A percentile compares a stretch with the other conserved stretches of the same genome.
Evolutionary conservation across 139 green algal species (phyloP).

Genomic region (Prasinococcaceae sp.): DNA sequence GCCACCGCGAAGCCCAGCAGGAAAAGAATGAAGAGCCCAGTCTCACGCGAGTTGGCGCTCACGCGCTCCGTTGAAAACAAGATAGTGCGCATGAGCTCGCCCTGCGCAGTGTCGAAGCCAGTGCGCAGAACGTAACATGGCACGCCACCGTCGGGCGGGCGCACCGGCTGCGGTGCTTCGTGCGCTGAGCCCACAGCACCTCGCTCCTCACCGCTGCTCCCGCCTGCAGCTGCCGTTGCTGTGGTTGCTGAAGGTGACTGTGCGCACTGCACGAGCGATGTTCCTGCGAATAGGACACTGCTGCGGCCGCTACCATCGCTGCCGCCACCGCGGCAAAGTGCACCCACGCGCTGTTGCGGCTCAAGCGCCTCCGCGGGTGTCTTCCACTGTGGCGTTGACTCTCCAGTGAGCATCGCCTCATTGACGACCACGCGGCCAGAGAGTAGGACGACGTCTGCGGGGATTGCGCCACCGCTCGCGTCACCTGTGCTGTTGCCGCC

Average conservation of each 20-base stretch:
- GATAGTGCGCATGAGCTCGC: slow-evolving; percentile 94
- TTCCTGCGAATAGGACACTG: slow-evolving; percentile 85
- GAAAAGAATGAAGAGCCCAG: slow-evolving; percentile 92
- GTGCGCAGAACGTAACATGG: slow-evolving; percentile 83
- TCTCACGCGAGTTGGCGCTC: slow-evolving; percentile 85
- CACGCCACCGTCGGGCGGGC: slow-evolving; percentile 79
- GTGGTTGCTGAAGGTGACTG: no score
- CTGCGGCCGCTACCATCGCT: no score
- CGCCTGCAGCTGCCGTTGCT: no score
- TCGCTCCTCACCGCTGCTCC: neutral
- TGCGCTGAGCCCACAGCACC: neutral
- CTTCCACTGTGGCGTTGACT: slow-evolving; percentile 39
- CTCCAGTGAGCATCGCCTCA: slow-evolving; percentile 87
- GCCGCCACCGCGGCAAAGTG: no score
- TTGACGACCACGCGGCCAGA: slow-evolving; percentile 82
- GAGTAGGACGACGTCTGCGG: slow-evolving; percentile 79
- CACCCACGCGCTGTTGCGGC: no score
- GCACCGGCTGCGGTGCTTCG: no score
- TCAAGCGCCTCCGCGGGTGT: no score
- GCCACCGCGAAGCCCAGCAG: slow-evolving; percentile 86
- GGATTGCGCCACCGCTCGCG: slow-evolving; percentile 33
- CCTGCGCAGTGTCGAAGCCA: slow-evolving; percentile 89
- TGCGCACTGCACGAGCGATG: slow-evolving; percentile 46
- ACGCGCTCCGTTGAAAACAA: slow-evolving; percentile 85
- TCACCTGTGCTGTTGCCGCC: neutral